These are phyloP conservation scores for Chlorella sp. DNA, from an alignment of 139 green algal species.

Conservation along the genomic window DNA sequence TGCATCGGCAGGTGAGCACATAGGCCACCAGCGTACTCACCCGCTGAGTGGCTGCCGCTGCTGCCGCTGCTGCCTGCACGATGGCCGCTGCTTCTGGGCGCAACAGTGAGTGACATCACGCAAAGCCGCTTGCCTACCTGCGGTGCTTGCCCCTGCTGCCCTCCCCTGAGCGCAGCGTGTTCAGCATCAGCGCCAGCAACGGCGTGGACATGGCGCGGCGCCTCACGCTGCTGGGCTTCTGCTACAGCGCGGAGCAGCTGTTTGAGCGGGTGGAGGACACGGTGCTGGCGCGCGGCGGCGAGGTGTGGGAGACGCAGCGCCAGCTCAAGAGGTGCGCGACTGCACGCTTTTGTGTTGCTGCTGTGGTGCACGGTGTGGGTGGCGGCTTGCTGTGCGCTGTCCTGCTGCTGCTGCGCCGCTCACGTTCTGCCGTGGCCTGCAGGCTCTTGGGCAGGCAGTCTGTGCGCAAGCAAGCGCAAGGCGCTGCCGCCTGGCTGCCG, in stretches of 20 bases:
- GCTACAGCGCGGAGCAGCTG: conserved; percentile 63
- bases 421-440: too few relatives aligned
- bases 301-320: conserved; percentile 57
- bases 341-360: too few relatives aligned
- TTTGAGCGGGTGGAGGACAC: conserved; percentile 48
- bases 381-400: too few relatives aligned
- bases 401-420: too few relatives aligned
- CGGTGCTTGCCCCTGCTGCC: not conserved
- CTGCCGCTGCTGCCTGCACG: not conserved
- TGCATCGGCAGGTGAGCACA: conserved; percentile 62
- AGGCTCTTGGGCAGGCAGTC: too few relatives aligned
- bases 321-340: conserved; percentile 46
- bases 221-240: conserved; percentile 78
- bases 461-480: not conserved
- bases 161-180: not conserved
- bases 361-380: too few relatives aligned
- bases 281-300: conserved; percentile 50
- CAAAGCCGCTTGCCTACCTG: not conserved
- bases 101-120: not conserved
- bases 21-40: not conserved
- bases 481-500: not conserved
- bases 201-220: conserved; percentile 62
- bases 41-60: not conserved
- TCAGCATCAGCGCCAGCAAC: conserved; percentile 70
- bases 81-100: not conserved